Evolutionary conservation across 2,329 filamentous ascomycete species (phyloP), one percentile per base, ranked within the genome.

Genomic region (Drechslerella coelobrocha): DNA sequence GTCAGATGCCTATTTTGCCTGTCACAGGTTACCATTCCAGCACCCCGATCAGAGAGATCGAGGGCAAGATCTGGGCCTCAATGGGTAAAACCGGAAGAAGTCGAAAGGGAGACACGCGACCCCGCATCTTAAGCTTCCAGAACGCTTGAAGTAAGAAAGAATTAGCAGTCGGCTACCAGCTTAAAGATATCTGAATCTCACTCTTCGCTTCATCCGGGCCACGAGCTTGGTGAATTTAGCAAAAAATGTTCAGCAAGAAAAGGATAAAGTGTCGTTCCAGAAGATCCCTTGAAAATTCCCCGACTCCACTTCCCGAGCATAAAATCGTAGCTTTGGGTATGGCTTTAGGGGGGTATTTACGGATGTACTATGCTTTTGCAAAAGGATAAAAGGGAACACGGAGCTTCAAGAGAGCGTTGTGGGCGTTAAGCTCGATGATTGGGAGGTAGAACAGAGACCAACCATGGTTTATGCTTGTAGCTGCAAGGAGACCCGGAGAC

Each of bases 261-360:
- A 51, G 66, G 45, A 50, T 34, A 62, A 71, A 56, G 4, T 43
- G 51, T 51, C 56, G 24, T 17, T 39, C 34, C 34, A 39, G n/a
- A 17, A 61, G 56, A 68, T 68, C 56, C 56, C 50, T 56, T 56
- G 45, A 51, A 69, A 71, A 63, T 45, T 71, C 66, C 59, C 66
- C 59, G 66, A 71, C 59, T 71, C 66, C 66, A 63, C 66, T 71
- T 71, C 66, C 66, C 66, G 66, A 59, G 39, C 47, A 56, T 50
- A 52, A 52, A 53, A 43, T 34, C 37, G 51, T 48, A 57, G n/a
- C n/a, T 37, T 53, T 47, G 45, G 5, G 14, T 17, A 5, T 12
- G 29, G 12, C 29, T 34, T 34, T 34, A 69, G 52, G 65, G 62
- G 48, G 41, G 55, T 54, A 60, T 54, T 54, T 55, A 47, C 62